phyloP scores from a whole-genome alignment of 768 basidiomycete species.

The Jaapia argillacea region DNA sequence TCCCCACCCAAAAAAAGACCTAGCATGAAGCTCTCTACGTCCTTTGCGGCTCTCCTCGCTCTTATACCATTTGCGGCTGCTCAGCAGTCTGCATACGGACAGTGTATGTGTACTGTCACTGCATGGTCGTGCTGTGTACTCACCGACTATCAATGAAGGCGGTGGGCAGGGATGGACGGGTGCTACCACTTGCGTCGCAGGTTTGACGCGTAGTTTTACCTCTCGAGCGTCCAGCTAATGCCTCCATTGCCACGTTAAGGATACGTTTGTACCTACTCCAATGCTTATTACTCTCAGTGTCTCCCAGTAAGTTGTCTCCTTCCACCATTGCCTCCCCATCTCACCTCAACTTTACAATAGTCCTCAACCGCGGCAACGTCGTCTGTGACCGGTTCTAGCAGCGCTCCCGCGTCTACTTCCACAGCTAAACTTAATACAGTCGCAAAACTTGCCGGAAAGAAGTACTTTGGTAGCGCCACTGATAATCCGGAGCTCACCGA shows the following conservation, averaged over 20 bases:
- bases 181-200: slow-evolving; percentile 28
- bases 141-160: slow-evolving; percentile 4
- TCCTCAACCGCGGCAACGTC: background rate
- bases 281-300: slow-evolving; percentile 36
- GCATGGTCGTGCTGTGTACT: background rate
- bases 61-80: slow-evolving; percentile 15
- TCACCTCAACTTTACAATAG: background rate
- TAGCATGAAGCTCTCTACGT: no score
- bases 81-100: slow-evolving; percentile 17
- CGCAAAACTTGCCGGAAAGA: slow-evolving; percentile 33
- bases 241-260: no score
- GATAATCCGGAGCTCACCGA: slow-evolving; percentile 38
- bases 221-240: background rate
- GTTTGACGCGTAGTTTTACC: slow-evolving; percentile 10
- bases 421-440: slow-evolving; percentile 18
- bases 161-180: slow-evolving; percentile 28
- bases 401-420: slow-evolving; percentile 13
- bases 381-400: no score
- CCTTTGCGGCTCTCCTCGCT: slow-evolving; percentile 19
- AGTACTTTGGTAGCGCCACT: slow-evolving; percentile 40
- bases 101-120: slow-evolving; percentile 13
- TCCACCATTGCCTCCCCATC: no score
- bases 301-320: slow-evolving; percentile 16
- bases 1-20: no score
- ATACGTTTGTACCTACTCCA: slow-evolving; percentile 23